Conservation (phyloP, 345 rosid genomes). For the Sisymbrium irio region DNA sequence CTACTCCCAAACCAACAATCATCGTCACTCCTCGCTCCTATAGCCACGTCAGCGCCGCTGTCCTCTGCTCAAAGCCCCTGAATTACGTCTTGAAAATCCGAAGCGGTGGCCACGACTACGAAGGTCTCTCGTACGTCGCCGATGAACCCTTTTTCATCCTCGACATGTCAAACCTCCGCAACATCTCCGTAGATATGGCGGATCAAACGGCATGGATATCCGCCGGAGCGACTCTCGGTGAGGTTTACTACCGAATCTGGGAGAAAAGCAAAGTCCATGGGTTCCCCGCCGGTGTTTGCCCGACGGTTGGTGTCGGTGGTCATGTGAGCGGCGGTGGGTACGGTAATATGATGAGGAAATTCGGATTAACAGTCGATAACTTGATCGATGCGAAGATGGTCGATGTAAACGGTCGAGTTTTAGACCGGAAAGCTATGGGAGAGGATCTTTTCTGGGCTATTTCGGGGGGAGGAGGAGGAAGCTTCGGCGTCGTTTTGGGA, state of each 20-base stretch:
- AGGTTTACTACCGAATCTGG: conserved; percentile 47
- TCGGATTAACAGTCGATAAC: conserved; percentile 52
- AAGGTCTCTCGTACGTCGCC: conserved; percentile 52
- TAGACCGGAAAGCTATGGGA: conserved; percentile 52
- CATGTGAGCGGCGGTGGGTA: conserved; percentile 65
- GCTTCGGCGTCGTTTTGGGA: conserved; percentile 51
- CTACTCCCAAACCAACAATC: conserved; percentile 46
- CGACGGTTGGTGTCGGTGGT: conserved; percentile 68
- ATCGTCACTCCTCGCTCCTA: conserved; percentile 51
- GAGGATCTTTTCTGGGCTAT: conserved; percentile 68
- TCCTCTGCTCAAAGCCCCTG: conserved; percentile 44
- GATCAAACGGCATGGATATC: conserved; percentile 48
- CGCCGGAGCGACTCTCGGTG: conserved; percentile 61
- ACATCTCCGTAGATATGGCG: conserved; percentile 27
- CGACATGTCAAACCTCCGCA: conserved; percentile 51
- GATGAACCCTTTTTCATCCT: conserved; percentile 53
- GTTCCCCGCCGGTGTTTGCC: conserved; percentile 60
- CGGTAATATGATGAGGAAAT: conserved; percentile 53
- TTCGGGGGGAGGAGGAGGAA: conserved; percentile 57
- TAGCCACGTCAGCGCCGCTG: conserved; percentile 52
- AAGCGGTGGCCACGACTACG: conserved; percentile 63
- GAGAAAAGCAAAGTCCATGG: conserved; percentile 45
- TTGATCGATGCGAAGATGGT: conserved; percentile 57
- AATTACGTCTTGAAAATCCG: conserved; percentile 51
- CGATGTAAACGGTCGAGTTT: conserved; percentile 43